Base-by-base conservation (phyloP, 345 rosid species). In the Orychophragmus violaceus region DNA sequence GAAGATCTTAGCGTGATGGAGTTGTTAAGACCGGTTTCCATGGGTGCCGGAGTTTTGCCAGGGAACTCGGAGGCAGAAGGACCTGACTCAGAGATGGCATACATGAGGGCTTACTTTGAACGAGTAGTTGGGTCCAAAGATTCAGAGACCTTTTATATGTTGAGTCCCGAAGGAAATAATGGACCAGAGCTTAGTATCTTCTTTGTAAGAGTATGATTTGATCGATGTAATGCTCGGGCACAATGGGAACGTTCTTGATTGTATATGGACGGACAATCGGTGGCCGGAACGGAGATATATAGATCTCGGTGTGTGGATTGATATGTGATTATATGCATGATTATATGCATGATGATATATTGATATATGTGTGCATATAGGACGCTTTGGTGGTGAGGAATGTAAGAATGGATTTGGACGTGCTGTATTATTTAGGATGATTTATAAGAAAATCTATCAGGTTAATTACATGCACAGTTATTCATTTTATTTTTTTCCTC, bases 41-140 rank as follows among this genome's bases (percentile, higher is more conserved):
- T 89, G 98, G 95, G 98, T 3, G 96, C 90, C 1, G 96, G 95
- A 25, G 95, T 85, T n/a, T 55, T 88, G 41, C 98, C 98, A 0
- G 86, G 85, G 50, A 80, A 71, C 29, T 77, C 86, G 0, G 87
- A 84, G 11, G 30, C 17, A 0, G 97, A 90, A 19, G 91, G 85
- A 5, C 77, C 79, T 0, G 97, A 90, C 28, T 81, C 80, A 0
- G 95, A 88, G 77, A 39, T 88, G 77, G 87, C 89, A 14, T 88
- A 90, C 60, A 82, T 86, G 66, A 74, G 97, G 42, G 95, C 97
- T 46, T 77, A 81, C 73, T 88, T 88, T 3, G 95, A 90, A 54
- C 80, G 87, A 12, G 80, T 88, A 3, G 76, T 88, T 37, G 70
- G n/a, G n/a, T n/a, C n/a, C n/a, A n/a, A n/a, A n/a, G n/a, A n/a